These are phyloP conservation scores for Pharus latifolius DNA, from an alignment of 176 grass and related monocot genomes.

Conservation along the genomic window DNA sequence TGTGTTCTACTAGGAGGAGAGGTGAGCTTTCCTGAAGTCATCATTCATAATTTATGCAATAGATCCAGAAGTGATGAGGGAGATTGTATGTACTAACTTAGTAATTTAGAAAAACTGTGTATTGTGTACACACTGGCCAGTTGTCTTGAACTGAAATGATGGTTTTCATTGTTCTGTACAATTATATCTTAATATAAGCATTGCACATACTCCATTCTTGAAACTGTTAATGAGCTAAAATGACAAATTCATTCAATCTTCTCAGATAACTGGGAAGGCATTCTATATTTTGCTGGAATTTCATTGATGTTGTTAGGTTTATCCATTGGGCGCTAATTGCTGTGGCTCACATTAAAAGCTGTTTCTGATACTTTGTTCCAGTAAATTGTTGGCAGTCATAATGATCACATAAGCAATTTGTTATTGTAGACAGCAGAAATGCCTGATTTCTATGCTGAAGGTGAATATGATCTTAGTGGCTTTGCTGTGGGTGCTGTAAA, in stretches of 20 bases:
- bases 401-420: background rate
- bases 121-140: background rate
- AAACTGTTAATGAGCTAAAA: too few species aligned
- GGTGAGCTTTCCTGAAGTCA: slow-evolving; percentile 29
- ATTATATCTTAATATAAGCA: background rate
- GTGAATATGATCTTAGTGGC: slow-evolving; percentile 94
- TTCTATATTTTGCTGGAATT: too few species aligned
- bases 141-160: background rate
- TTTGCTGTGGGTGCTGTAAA: slow-evolving; percentile 90
- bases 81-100: background rate
- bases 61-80: background rate
- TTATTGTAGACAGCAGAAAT: slow-evolving; percentile 82
- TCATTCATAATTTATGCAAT: background rate
- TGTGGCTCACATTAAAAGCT: too few species aligned
- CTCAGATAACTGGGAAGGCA: too few species aligned
- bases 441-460: slow-evolving; percentile 82
- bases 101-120: background rate
- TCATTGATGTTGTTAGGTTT: too few species aligned
- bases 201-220: too few species aligned
- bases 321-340: too few species aligned
- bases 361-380: too few species aligned
- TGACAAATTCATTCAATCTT: too few species aligned
- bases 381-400: background rate
- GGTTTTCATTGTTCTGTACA: background rate
- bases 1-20: slow-evolving; percentile 82